Evolutionary conservation across 73 alveolate genomes (phyloP).

Genomic region (Paramecium sonneborni): DNA sequence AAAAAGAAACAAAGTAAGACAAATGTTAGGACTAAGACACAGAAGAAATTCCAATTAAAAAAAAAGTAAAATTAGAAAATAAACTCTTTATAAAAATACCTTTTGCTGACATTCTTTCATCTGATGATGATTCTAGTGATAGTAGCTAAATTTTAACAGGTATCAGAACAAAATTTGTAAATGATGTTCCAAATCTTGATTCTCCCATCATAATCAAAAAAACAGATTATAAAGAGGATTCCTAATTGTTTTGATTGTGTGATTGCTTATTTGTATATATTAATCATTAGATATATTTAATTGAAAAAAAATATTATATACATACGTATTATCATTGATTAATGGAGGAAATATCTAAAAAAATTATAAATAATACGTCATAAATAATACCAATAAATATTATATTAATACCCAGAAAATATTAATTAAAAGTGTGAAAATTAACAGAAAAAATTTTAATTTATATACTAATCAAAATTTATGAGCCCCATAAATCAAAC

Average conservation of each 20-base stretch:
- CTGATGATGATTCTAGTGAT: background rate
- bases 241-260: background rate
- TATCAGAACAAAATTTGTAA: background rate
- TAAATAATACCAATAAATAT: background rate
- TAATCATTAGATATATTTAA: background rate
- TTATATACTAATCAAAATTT: too few species aligned
- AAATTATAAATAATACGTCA: background rate
- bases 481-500: too few species aligned
- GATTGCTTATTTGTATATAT: background rate
- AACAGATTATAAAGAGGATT: background rate
- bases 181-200: conserved; percentile 12
- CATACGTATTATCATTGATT: background rate
- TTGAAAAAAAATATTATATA: background rate
- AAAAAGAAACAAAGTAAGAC: background rate
- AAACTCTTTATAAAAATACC: background rate
- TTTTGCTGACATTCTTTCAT: background rate
- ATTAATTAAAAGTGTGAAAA: too few species aligned
- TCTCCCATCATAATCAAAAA: background rate
- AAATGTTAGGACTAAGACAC: background rate
- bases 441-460: too few species aligned
- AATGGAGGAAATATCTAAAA: background rate
- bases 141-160: conserved; percentile 11
- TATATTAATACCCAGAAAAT: too few species aligned
- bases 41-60: background rate
- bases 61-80: background rate